phyloP scores from a whole-genome alignment of 306 rosid species.

The Medicago ruthenica region DNA sequence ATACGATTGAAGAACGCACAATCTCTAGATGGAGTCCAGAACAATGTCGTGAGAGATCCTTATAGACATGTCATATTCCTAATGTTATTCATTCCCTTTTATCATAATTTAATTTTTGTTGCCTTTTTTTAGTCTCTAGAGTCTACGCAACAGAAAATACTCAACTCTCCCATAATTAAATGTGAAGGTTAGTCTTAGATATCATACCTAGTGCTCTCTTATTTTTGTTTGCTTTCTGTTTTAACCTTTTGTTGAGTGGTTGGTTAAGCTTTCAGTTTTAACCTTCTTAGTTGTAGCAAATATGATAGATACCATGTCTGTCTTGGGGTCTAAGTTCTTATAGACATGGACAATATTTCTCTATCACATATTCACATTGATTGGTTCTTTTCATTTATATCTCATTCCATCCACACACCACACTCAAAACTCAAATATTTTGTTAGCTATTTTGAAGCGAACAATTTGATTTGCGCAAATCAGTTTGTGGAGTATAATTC shows the following conservation, averaged over 20 bases:
- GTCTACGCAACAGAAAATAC: background rate
- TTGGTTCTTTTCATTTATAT: too few species aligned
- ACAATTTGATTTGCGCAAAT: too few species aligned
- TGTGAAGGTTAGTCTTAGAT: conserved; percentile 10
- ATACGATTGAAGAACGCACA: conserved; percentile 53
- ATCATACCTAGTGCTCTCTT: background rate
- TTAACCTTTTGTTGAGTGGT: background rate
- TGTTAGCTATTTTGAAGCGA: too few species aligned
- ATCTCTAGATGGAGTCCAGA: conserved; percentile 71
- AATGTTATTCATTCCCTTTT: background rate
- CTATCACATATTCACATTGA: too few species aligned
- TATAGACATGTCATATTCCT: conserved; percentile 8
- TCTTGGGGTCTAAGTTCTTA: too few species aligned
- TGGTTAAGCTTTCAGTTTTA: too few species aligned
- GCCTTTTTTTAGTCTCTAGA: background rate
- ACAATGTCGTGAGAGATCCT: conserved; percentile 57
- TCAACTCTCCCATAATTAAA: background rate
- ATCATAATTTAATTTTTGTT: background rate
- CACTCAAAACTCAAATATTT: too few species aligned
- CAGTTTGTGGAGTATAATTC: too few species aligned
- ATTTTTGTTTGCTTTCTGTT: background rate
- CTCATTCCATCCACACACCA: too few species aligned
- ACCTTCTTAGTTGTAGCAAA: too few species aligned
- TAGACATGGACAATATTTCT: too few species aligned
- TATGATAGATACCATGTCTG: too few species aligned